Evolutionary conservation across 2,329 filamentous ascomycete genomes (phyloP).

Genomic region (Penicillium expansum): DNA sequence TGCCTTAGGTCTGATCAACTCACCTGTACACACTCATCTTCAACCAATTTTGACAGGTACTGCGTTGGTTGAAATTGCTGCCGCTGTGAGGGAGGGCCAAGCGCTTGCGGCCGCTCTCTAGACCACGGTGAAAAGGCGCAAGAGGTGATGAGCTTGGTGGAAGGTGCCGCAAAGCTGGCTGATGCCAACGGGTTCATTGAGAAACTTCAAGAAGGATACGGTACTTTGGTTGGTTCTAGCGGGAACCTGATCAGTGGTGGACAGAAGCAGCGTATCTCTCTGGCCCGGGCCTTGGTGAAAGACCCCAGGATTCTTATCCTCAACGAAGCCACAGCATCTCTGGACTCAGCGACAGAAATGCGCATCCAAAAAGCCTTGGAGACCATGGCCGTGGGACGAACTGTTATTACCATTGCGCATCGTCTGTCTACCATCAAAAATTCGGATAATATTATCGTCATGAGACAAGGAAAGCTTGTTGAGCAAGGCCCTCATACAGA

Average conservation of each 20-base stretch:
- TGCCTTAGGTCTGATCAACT: slow-evolving; percentile 15
- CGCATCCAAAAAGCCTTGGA: slow-evolving; percentile 13
- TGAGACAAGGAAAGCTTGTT: slow-evolving; percentile 35
- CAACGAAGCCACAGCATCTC: slow-evolving; percentile 71
- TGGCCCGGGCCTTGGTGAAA: slow-evolving; percentile 72
- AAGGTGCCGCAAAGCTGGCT: slow-evolving; percentile 53
- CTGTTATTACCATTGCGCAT: slow-evolving; percentile 52
- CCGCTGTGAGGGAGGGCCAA: slow-evolving; percentile 46
- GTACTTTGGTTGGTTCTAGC: slow-evolving; percentile 71
- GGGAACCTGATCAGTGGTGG: slow-evolving; percentile 71
- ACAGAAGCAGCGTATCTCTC: slow-evolving; percentile 74
- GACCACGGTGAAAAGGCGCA: slow-evolving; percentile 43
- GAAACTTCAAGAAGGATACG: slow-evolving; percentile 51
- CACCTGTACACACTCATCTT: slow-evolving; percentile 14
- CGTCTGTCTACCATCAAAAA: slow-evolving; percentile 16
- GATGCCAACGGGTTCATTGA: slow-evolving; percentile 48
- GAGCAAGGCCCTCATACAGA: slow-evolving; percentile 50
- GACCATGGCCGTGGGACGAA: slow-evolving; percentile 3
- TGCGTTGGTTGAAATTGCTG: slow-evolving; percentile 46
- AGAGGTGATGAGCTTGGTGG: slow-evolving; percentile 47
- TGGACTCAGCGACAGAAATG: slow-evolving; percentile 45
- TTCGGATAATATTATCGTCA: slow-evolving; percentile 18
- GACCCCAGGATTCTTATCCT: slow-evolving; percentile 71
- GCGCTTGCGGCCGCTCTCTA: slow-evolving; percentile 46
- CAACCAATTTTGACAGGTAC: slow-evolving; percentile 44